phyloP scores from a whole-genome alignment of 352 stramenopile species.

The Globisporangium nunn region DNA sequence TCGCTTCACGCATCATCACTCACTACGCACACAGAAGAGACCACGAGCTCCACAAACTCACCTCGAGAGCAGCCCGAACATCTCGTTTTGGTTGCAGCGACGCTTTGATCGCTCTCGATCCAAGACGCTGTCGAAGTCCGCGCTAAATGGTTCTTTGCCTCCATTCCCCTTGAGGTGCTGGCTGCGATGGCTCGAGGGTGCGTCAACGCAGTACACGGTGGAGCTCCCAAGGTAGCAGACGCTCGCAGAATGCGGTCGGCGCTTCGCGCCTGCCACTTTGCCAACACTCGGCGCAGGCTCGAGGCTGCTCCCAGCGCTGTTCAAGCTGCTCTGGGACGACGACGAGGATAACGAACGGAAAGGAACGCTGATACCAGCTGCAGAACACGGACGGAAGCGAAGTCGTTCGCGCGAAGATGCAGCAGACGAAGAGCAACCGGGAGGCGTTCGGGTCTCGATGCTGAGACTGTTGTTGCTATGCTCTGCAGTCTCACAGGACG shows the following conservation, averaged over 20 bases:
- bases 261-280: slow-evolving; percentile 46
- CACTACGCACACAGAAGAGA: neutral
- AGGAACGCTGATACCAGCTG: slow-evolving; percentile 11
- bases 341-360: slow-evolving; percentile 5
- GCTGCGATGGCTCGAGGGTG: slow-evolving; percentile 3
- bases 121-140: slow-evolving; percentile 30
- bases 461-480: slow-evolving; percentile 1
- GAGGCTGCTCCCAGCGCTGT: slow-evolving; percentile 2
- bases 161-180: slow-evolving; percentile 1
- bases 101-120: slow-evolving; percentile 30
- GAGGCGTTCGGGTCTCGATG: neutral
- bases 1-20: neutral
- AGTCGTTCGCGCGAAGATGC: neutral
- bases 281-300: slow-evolving; percentile 6
- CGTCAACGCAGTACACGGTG: slow-evolving; percentile 46
- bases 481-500: slow-evolving; percentile 10
- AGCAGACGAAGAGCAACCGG: neutral
- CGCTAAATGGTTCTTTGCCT: slow-evolving; percentile 1
- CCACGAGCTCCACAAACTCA: neutral
- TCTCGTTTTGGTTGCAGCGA: slow-evolving; percentile 13
- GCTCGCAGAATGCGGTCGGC: slow-evolving; percentile 42
- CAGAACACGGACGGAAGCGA: slow-evolving; percentile 31
- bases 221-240: slow-evolving; percentile 43
- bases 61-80: slow-evolving; percentile 15
- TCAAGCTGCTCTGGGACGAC: neutral